Evolutionary conservation across 176 grass and related monocot genomes (phyloP), one percentile per base, ranked within the genome.

Genomic region (Musa acuminata): DNA sequence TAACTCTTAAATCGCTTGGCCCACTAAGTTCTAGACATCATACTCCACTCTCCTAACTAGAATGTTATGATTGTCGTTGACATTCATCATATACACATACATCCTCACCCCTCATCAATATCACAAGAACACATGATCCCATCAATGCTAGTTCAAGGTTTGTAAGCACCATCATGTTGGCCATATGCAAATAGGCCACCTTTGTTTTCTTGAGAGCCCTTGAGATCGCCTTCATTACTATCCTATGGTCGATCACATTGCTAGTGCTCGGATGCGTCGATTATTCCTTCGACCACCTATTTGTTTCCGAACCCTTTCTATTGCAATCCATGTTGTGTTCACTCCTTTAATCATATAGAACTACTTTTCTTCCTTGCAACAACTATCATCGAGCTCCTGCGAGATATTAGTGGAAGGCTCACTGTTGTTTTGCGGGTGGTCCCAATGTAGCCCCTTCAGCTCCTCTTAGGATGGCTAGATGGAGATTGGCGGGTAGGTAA

Each of bases 91-190:
- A 66, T 92, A 22, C 22, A 22, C 22, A 96, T 17, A 96, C 73
- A 65, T 89, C 87, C 14, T 72, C 22, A 8, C 76, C 89, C 57
- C 89, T 27, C 92, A 92, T 96, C 35, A 96, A 76, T 87, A 96
- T 84, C 2, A 92, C 89, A 55, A 96, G 75, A 27, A 92, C 86
- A 49, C 92, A 96, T 2, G 92, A 96, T 9, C 89, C 92, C 85
- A 90, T 82, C 53, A 96, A 50, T 4, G 7, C 53, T 22, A 22
- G 22, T 22, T 22, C 22, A 22, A 22, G 22, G 22, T 22, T 22
- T 22, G 22, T 22, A 22, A 22, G 22, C 22, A 22, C 22, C 22
- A 22, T 22, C 22, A 22, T 22, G 22, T 22, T 22, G 22, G 22
- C 22, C 22, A 22, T 22, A 22, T 22, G 22, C 22, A 22, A 22